Evolutionary conservation across 2,329 filamentous ascomycete species (phyloP).

Genomic region (Neocatenulostroma microsporum): DNA sequence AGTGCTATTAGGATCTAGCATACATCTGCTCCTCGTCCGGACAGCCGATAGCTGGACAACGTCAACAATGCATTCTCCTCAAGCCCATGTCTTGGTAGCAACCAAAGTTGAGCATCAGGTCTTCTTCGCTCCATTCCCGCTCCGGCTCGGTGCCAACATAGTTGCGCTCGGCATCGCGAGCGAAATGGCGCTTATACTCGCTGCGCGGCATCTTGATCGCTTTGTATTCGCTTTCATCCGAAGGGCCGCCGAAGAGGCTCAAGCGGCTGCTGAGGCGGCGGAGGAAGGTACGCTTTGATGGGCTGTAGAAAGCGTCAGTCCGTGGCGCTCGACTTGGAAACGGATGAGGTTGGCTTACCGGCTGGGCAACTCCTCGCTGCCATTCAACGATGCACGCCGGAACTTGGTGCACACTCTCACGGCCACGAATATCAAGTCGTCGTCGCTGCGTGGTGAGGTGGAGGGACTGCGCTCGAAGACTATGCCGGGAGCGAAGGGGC

Average conservation of each 20-base stretch:
- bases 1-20: no score
- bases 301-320: constrained; percentile 11
- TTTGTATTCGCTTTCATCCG: constrained; percentile 20
- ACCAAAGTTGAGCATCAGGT: constrained; percentile 17
- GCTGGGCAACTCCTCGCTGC: constrained; percentile 14
- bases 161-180: constrained; percentile 17
- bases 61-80: no score
- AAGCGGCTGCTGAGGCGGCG: constrained; percentile 22
- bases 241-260: constrained; percentile 16
- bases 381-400: constrained; percentile 12
- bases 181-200: constrained; percentile 22
- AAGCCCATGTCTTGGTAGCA: constrained; percentile 20
- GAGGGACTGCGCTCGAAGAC: constrained; percentile 15
- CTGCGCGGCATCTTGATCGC: constrained; percentile 25
- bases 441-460: constrained; percentile 12
- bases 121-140: constrained; percentile 21
- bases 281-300: constrained; percentile 19
- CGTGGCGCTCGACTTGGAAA: background rate
- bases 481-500: constrained; percentile 12
- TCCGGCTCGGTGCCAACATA: constrained; percentile 27
- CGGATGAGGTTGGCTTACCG: constrained; percentile 8
- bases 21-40: no score
- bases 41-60: no score
- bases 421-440: constrained; percentile 24
- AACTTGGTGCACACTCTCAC: constrained; percentile 17